These are phyloP conservation scores for Tephrocybe sp. DNA, from an alignment of 768 basidiomycete species.

Conservation along the genomic window DNA sequence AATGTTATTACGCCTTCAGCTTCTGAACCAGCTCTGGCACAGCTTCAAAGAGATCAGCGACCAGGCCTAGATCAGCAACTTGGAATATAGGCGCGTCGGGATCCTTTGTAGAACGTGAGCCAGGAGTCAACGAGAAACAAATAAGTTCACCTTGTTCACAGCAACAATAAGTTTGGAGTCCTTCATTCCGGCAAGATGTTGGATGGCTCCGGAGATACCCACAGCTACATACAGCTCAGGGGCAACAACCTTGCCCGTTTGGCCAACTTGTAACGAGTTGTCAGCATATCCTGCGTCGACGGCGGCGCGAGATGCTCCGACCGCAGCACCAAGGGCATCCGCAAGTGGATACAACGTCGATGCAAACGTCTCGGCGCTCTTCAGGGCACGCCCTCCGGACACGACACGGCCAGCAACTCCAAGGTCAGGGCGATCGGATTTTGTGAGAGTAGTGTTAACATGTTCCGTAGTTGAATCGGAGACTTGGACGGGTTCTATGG, in stretches of 20 bases:
- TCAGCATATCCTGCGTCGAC: constrained; percentile 98
- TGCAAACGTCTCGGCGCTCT: constrained; percentile 92
- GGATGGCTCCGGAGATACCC: constrained; percentile 97
- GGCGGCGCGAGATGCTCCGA: constrained; percentile 97
- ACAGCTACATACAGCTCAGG: constrained; percentile 95
- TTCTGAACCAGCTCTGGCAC: constrained; percentile 91
- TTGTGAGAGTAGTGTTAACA: constrained; percentile 71
- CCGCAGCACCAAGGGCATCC: constrained; percentile 89
- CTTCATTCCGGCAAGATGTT: constrained; percentile 99
- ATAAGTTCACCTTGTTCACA: constrained; percentile 78
- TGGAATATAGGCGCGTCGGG: constrained; percentile 99
- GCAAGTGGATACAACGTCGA: constrained; percentile 86
- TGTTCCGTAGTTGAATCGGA: constrained; percentile 58
- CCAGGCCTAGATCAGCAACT: constrained; percentile 92
- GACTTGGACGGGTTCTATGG: constrained; percentile 63
- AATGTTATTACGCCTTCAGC: constrained; percentile 53
- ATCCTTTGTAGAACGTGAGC: constrained; percentile 50
- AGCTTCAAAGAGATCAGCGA: constrained; percentile 88
- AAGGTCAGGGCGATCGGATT: constrained; percentile 91
- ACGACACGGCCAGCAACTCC: constrained; percentile 85
- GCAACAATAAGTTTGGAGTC: constrained; percentile 98
- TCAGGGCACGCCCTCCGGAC: constrained; percentile 93
- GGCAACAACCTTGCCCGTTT: constrained; percentile 98
- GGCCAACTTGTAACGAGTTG: constrained; percentile 97
- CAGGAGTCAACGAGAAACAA: not conserved